Base-by-base conservation (phyloP, 2,329 filamentous ascomycete species). In the Paecilomyces formosus region DNA sequence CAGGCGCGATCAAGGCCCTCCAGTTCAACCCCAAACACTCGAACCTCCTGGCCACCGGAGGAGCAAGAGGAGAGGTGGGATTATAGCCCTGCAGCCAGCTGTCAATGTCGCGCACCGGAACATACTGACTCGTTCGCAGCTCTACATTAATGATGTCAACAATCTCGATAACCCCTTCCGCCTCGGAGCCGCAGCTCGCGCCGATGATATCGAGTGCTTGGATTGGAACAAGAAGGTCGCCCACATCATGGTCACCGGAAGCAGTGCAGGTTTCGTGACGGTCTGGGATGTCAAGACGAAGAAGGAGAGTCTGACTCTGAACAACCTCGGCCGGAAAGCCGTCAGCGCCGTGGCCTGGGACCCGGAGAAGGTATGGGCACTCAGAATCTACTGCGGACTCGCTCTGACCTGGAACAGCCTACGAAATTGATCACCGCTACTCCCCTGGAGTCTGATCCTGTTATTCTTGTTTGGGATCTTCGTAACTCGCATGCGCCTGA, bases 181-280 rank as follows among this genome's bases (percentile, higher is more conserved):
- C 63, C 81, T 99, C 31, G 94, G 94, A 60, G 84, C 89, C 39
- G 90, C 90, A 50, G 92, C 92, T 63, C 88, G 93, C 70, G 89
- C 92, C 45, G 93, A 97, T 69, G 94, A 99, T 67, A 90, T 97
- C 64, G 94, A 97, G 69, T 96, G 92, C 65, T 81, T 99, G 61
- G 93, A 96, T 66, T 99, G 95, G 95, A 99, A 99, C 77, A 92
- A 92, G 71, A 97, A 96, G 78, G 93, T 97, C 50, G 86, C 93
- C 13, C 93, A 99, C 72, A 99, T 99, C 72, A 79, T 99, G 65
- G 94, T 93, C 18, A 97, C 93, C 9, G 94, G 94, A 64, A 93
- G 92, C 71, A 89, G 86, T 62, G 92, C 92, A 55, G 94, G 94
- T 3, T 96, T 97, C 69, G 92, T 97, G 35, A 97, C 94, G 1